These are phyloP conservation scores for Xylaria grammica DNA, from an alignment of 495 filamentous ascomycete species.

Conservation along the genomic window DNA sequence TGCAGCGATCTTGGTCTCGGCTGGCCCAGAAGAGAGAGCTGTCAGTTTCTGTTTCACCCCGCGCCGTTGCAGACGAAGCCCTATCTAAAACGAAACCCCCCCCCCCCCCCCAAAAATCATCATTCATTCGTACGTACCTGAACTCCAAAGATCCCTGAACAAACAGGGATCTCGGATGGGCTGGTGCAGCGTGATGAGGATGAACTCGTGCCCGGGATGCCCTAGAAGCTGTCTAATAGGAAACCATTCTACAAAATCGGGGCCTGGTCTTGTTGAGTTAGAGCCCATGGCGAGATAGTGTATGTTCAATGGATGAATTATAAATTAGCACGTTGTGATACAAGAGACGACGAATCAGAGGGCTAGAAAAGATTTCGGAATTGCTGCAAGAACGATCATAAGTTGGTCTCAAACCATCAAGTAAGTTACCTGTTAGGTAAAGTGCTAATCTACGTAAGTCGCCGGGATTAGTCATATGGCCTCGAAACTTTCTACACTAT, in stretches of 20 bases:
- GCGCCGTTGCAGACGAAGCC: background rate
- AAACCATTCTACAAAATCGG: constrained; percentile 32
- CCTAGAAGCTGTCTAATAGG: constrained; percentile 34
- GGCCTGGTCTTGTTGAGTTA: constrained; percentile 4
- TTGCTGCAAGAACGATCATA: background rate
- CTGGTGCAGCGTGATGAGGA: constrained; percentile 73
- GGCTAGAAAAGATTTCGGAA: background rate
- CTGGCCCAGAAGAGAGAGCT: constrained; percentile 36
- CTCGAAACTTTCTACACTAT: no score
- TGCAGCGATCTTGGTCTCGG: constrained; percentile 70
- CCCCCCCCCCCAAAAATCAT: no score
- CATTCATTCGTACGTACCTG: no score
- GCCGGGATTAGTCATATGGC: no score
- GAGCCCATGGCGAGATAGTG: constrained; percentile 17
- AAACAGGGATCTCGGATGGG: constrained; percentile 61
- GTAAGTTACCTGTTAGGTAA: no score
- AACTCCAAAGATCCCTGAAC: constrained; percentile 59
- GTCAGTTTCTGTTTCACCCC: constrained; percentile 20
- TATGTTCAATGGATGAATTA: no score
- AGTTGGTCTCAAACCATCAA: no score
- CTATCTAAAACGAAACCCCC: background rate
- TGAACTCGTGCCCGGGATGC: constrained; percentile 46
- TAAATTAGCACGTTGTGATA: background rate
- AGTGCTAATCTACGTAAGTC: no score
- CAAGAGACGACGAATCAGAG: background rate